phyloP scores from a whole-genome alignment of 1,284 basidiomycete species.

The Ustilago xerochloae region DNA sequence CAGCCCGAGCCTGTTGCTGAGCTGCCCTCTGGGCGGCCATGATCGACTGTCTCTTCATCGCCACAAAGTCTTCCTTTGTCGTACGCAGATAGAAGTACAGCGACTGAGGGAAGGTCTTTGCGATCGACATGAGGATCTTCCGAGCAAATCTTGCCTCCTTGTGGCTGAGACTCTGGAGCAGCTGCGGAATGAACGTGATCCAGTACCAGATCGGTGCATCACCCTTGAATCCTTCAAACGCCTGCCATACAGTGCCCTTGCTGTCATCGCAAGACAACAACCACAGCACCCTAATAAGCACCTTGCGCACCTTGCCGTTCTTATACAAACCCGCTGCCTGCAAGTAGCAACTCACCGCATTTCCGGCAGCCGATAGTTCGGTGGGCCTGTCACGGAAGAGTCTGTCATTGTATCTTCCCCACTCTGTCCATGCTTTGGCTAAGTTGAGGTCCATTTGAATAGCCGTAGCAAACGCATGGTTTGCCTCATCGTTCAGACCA shows the following conservation, averaged over 20 bases:
- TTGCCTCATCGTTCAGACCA: conserved; percentile 88
- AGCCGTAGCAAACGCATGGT: conserved; percentile 78
- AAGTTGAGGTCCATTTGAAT: conserved; percentile 95
- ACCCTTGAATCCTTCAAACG: conserved; percentile 96
- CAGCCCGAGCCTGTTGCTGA: conserved; percentile 68
- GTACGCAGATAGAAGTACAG: conserved; percentile 95
- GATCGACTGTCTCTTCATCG: conserved; percentile 69
- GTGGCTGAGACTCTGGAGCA: conserved; percentile 89
- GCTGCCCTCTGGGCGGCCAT: conserved; percentile 64
- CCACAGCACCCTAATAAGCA: conserved; percentile 94
- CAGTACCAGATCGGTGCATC: conserved; percentile 98
- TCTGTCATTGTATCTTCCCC: conserved; percentile 93
- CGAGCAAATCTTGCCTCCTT: conserved; percentile 93
- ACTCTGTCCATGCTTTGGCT: conserved; percentile 98
- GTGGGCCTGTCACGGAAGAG: conserved; percentile 78
- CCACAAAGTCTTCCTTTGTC: conserved; percentile 81
- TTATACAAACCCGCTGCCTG: conserved; percentile 97
- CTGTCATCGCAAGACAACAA: conserved; percentile 92
- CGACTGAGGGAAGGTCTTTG: conserved; percentile 93
- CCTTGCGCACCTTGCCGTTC: conserved; percentile 89
- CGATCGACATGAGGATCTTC: conserved; percentile 87
- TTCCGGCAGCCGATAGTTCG: conserved; percentile 74
- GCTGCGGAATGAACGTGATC: conserved; percentile 96
- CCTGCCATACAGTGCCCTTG: conserved; percentile 79
- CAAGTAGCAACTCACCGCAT: conserved; percentile 96